phyloP scores from a whole-genome alignment of 73 alveolate genomes.

The Urostyla sp. region DNA sequence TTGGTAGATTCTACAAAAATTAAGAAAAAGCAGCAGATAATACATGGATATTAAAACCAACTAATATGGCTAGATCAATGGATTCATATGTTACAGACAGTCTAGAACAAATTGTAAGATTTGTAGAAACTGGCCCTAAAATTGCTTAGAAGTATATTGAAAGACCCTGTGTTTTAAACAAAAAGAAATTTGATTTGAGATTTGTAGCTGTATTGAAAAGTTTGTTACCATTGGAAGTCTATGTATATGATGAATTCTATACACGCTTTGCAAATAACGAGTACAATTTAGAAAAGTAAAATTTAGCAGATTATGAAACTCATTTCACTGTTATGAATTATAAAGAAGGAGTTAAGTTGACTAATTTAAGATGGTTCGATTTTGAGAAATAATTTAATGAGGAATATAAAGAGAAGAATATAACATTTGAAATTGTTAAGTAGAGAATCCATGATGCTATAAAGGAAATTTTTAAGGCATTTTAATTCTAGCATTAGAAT shows the following conservation, averaged over 20 bases:
- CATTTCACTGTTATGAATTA: conserved; percentile 97
- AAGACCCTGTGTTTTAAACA: conserved; percentile 75
- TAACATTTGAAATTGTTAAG: conserved; percentile 72
- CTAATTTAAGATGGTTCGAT: conserved; percentile 68
- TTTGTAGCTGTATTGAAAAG: conserved; percentile 90
- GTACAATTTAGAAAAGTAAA: conserved; percentile 70
- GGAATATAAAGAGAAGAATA: conserved; percentile 61
- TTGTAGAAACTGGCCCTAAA: conserved; percentile 97
- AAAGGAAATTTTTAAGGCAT: conserved; percentile 73
- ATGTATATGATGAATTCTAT: conserved; percentile 90
- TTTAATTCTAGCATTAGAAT: conserved; percentile 81
- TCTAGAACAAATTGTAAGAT: conserved; percentile 85
- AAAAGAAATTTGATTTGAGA: conserved; percentile 92
- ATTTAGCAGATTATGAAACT: conserved; percentile 88
- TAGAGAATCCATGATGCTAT: conserved; percentile 73
- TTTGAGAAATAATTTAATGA: conserved; percentile 64
- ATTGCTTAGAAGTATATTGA: conserved; percentile 90
- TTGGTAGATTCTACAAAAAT: conserved; percentile 90
- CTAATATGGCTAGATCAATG: conserved; percentile 92
- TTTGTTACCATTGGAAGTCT: conserved; percentile 88
- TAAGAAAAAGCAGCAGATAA: conserved; percentile 80
- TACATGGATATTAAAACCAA: conserved; percentile 95
- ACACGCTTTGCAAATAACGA: conserved; percentile 89
- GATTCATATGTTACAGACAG: conserved; percentile 91
- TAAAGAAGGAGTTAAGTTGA: conserved; percentile 72